phyloP scores from a whole-genome alignment of 2,329 filamentous ascomycete genomes.

The Fusarium nanum region DNA sequence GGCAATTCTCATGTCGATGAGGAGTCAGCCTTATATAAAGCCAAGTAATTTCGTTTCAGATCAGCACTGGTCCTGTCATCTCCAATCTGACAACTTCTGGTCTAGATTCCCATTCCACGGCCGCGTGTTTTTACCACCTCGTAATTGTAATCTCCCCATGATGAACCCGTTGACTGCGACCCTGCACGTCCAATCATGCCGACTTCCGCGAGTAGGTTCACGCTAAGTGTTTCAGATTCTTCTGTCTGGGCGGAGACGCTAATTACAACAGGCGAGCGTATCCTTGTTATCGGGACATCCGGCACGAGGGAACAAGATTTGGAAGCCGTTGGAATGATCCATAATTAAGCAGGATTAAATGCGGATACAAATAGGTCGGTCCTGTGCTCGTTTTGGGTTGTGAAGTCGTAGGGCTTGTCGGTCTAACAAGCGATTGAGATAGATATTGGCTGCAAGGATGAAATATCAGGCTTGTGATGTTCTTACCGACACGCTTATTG shows the following conservation, averaged over 20 bases:
- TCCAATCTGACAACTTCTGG: not conserved
- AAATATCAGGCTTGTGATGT: accelerated
- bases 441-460: not conserved
- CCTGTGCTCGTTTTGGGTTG: accelerated
- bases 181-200: not conserved
- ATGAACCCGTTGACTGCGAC: not conserved
- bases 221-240: not conserved
- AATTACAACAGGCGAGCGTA: not conserved
- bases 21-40: not conserved
- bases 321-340: not conserved
- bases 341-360: not conserved
- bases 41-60: conserved; percentile 10
- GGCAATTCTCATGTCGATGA: not conserved
- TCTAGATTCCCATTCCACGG: not conserved
- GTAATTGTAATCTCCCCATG: not conserved
- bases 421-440: too few relatives aligned
- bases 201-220: not conserved
- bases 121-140: not conserved
- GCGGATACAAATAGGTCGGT: not conserved
- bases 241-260: not conserved
- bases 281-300: not conserved
- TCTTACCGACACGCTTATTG: too few relatives aligned
- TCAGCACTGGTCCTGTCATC: not conserved
- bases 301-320: not conserved
- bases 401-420: not conserved